Base-by-base conservation (phyloP, 2,329 filamentous ascomycete genomes). In the Penicillium crustosum region DNA sequence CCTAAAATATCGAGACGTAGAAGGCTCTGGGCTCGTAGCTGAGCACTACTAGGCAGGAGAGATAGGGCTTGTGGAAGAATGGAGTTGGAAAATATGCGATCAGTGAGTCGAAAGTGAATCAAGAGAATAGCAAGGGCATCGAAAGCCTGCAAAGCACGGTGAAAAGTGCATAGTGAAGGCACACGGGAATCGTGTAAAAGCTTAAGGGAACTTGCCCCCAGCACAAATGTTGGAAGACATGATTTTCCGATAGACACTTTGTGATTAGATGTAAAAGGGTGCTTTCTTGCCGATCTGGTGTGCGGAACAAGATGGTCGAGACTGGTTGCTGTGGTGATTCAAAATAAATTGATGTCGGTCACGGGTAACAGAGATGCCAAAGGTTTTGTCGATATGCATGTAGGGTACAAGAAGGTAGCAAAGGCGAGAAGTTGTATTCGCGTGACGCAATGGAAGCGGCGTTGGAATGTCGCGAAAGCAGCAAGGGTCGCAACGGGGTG, bases 151-250 rank as follows among this genome's bases (percentile, higher is more conserved):
- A 65, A 65, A 54, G 51, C 62, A 61, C 53, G 61, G 59, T 64
- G 52, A 63, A 59, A 61, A 58, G 58, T 70, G 70, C 72, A 74
- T 74, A 61, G 54, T 67, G 68, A 67, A 69, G 62, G 60, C 59
- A 64, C 58, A 61, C 53, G 62, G 56, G 52, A 57, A 67, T 59
- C 54, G 54, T 59, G 61, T 60, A 48, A 65, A 60, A 66, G 57
- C 58, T 64, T 69, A 73, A 62, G 65, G 67, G 58, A 61, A 63
- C 66, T 64, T 62, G 56, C 52, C 65, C 67, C 67, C 62, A 61
- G 62, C 57, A 59, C 61, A 51, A 62, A 62, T 57, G 53, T 55
- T 57, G 39, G 47, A 61, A 63, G 59, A 67, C 72, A 74, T 73
- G 39, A 35, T 65, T 49, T 50, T 47, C 38, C 23, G 45, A 44